A percentile compares a stretch with the other conserved stretches of the same genome.
These are phyloP conservation scores for Aspergillus brasiliensis DNA, from an alignment of 2,329 filamentous ascomycete genomes.

Conservation along the genomic window DNA sequence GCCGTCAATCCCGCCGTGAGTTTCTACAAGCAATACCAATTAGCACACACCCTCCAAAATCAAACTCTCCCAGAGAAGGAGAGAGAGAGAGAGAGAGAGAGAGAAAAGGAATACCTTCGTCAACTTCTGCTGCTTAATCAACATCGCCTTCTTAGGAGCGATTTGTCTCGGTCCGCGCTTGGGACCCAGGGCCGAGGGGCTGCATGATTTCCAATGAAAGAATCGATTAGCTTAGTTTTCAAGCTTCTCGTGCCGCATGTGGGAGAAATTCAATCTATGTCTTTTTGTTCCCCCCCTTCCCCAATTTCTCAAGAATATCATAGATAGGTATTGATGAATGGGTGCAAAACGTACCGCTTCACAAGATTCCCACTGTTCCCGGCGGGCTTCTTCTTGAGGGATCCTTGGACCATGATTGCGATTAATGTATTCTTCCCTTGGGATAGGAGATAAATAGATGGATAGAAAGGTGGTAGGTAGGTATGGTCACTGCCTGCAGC, in stretches of 20 bases:
- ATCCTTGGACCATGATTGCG: slow-evolving; percentile 22
- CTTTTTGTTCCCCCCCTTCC: background rate
- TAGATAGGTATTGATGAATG: background rate
- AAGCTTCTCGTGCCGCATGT: background rate
- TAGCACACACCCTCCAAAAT: background rate
- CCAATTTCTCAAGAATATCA: background rate
- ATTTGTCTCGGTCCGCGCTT: slow-evolving; percentile 64
- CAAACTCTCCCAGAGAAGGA: slow-evolving; percentile 1
- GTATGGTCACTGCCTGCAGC: slow-evolving; percentile 24
- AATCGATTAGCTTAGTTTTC: background rate
- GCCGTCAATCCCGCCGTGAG: slow-evolving; percentile 56
- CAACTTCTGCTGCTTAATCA: slow-evolving; percentile 64
- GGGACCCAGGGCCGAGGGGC: slow-evolving; percentile 44
- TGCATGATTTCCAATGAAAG: slow-evolving; percentile 8
- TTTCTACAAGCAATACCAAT: slow-evolving; percentile 3
- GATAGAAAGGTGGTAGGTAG: background rate
- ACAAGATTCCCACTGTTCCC: slow-evolving; percentile 17
- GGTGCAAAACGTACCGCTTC: slow-evolving; percentile 39
- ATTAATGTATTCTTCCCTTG: background rate
- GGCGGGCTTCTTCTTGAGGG: slow-evolving; percentile 48
- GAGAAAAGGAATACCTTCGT: slow-evolving; percentile 56
- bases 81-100: too few relatives aligned
- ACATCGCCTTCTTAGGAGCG: slow-evolving; percentile 64
- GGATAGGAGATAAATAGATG: too few relatives aligned
- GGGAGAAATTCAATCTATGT: too few relatives aligned